Percentiles rank a stretch among this genome's conserved stretches.
Evolutionary conservation across 139 green algal species (phyloP).

Genomic region (Chlamydomonas sp.): DNA sequence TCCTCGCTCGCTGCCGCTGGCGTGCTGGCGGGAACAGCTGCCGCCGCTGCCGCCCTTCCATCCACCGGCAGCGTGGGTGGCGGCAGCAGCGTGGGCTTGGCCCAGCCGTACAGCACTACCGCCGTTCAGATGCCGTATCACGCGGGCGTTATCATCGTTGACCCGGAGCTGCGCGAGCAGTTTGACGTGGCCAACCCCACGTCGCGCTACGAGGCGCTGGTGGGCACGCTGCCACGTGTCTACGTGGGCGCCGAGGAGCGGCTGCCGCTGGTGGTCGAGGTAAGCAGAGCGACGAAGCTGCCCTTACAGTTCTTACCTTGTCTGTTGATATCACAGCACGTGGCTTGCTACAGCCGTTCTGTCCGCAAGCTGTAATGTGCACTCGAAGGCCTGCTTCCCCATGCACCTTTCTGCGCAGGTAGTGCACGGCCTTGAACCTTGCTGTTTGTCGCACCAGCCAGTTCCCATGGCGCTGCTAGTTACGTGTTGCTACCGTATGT

Average conservation of each 20-base stretch:
- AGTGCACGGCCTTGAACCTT: too few relatives aligned
- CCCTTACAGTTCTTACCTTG: too few relatives aligned
- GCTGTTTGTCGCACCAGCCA: too few relatives aligned
- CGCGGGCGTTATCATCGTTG: conserved; percentile 30
- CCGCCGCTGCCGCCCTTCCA: not conserved
- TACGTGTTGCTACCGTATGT: too few relatives aligned
- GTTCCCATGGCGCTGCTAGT: too few relatives aligned
- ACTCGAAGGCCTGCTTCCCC: too few relatives aligned
- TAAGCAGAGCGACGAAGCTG: not conserved
- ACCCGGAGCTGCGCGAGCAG: conserved; percentile 65
- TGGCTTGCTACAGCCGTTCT: too few relatives aligned
- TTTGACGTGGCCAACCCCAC: conserved; percentile 62
- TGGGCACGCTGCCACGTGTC: conserved; percentile 53
- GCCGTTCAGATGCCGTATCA: conserved; percentile 12
- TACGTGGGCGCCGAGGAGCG: conserved; percentile 69
- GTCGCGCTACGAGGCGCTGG: conserved; percentile 52
- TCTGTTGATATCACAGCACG: too few relatives aligned
- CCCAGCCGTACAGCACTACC: not conserved
- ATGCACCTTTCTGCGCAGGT: too few relatives aligned
- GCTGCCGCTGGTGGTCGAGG: conserved; percentile 60
- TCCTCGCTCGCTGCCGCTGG: not conserved
- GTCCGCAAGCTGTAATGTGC: too few relatives aligned
- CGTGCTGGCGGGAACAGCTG: not conserved
- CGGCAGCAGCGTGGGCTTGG: not conserved
- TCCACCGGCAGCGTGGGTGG: not conserved